These are phyloP conservation scores for Paecilomyces dactylethromorphus DNA, from an alignment of 2,329 filamentous ascomycete species.

Conservation along the genomic window DNA sequence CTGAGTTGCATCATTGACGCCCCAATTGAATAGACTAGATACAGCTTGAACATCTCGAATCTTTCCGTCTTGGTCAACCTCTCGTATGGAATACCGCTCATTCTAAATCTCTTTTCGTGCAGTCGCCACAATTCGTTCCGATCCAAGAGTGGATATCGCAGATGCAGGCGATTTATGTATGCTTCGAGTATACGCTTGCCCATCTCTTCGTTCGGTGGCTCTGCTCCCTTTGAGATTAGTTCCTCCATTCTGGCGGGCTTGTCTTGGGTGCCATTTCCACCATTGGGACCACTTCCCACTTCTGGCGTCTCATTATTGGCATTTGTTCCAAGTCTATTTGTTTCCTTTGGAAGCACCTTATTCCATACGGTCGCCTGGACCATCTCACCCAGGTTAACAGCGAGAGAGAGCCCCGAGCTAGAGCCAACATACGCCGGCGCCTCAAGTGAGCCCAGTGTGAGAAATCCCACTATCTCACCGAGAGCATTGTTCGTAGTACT, in stretches of 20 bases:
- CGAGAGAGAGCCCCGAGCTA: constrained; percentile 44
- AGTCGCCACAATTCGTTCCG: constrained; percentile 39
- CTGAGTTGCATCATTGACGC: constrained; percentile 44
- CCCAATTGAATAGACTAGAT: constrained; percentile 48
- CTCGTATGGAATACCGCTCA: constrained; percentile 30
- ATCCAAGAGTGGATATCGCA: constrained; percentile 46
- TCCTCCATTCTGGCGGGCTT: constrained; percentile 34
- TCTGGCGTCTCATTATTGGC: background rate
- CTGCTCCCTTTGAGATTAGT: constrained; percentile 36
- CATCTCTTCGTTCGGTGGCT: constrained; percentile 42
- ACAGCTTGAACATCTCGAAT: constrained; percentile 46
- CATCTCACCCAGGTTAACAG: constrained; percentile 47
- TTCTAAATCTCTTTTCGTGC: constrained; percentile 35
- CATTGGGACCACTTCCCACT: background rate
- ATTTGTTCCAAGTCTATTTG: constrained; percentile 12
- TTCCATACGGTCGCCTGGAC: constrained; percentile 51
- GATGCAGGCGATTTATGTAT: constrained; percentile 42
- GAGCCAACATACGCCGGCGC: constrained; percentile 46
- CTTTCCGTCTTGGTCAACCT: constrained; percentile 28
- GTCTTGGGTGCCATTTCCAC: constrained; percentile 15
- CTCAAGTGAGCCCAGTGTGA: constrained; percentile 39
- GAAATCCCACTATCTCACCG: constrained; percentile 44
- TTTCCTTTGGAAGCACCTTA: constrained; percentile 34
- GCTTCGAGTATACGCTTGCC: constrained; percentile 39
- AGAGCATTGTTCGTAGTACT: constrained; percentile 22